Percentiles rank a stretch among this genome's conserved stretches.
phyloP scores from a whole-genome alignment of 192 early-diverging fungal species.

The Funneliformis geosporum region DNA sequence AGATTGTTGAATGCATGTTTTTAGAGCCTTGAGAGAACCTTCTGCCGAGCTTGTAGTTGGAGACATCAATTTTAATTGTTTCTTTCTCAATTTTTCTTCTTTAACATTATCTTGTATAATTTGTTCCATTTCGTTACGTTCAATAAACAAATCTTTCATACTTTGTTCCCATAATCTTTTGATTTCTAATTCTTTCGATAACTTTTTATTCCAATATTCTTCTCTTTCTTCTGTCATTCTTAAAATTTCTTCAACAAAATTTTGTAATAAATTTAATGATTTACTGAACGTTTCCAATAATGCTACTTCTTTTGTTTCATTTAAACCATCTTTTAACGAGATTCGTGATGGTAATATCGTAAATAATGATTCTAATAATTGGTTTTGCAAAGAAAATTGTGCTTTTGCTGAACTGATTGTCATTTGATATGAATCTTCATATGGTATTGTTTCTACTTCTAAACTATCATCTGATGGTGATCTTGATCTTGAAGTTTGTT shows the following conservation, averaged over 20 bases:
- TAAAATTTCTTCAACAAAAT: slow-evolving; percentile 36
- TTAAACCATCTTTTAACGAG: not conserved
- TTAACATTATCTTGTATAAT: slow-evolving; percentile 40
- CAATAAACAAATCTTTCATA: slow-evolving; percentile 43
- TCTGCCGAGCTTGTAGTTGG: not conserved
- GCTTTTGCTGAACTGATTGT: slow-evolving; percentile 54
- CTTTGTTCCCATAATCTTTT: slow-evolving; percentile 51
- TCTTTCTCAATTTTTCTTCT: slow-evolving; percentile 35
- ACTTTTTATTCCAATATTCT: slow-evolving; percentile 45
- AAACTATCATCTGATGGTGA: slow-evolving; percentile 28
- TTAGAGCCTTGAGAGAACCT: no score
- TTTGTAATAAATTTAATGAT: slow-evolving; percentile 10
- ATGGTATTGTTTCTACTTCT: slow-evolving; percentile 35
- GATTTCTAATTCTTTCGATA: slow-evolving; percentile 49
- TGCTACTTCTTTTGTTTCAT: not conserved
- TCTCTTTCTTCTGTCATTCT: slow-evolving; percentile 49
- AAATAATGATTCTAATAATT: slow-evolving; percentile 52
- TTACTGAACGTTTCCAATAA: slow-evolving; percentile 23
- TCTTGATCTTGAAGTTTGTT: not conserved
- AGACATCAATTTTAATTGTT: slow-evolving; percentile 16
- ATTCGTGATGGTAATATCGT: slow-evolving; percentile 13
- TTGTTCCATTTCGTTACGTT: slow-evolving; percentile 51
- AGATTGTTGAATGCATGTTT: not conserved
- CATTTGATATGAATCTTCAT: slow-evolving; percentile 48
- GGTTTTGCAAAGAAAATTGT: slow-evolving; percentile 62